phyloP scores from a whole-genome alignment of 768 basidiomycete genomes.

The Mycena floridula region DNA sequence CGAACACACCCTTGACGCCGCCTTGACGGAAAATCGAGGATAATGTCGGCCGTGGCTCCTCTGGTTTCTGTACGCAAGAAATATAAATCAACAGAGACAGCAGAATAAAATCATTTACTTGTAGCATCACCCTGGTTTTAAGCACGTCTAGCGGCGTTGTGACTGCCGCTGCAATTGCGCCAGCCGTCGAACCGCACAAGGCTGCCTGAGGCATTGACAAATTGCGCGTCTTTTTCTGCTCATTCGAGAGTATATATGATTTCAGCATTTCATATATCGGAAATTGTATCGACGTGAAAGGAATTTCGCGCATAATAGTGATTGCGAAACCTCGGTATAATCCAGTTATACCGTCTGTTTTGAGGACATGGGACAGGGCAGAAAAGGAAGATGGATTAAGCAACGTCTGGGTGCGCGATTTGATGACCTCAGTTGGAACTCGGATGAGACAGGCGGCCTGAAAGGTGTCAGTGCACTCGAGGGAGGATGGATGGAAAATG shows the following conservation, averaged over 20 bases:
- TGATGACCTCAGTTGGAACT: slow-evolving; percentile 95
- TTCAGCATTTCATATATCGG: slow-evolving; percentile 92
- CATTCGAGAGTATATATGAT: too few species aligned
- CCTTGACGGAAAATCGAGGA: slow-evolving; percentile 69
- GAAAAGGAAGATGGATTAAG: slow-evolving; percentile 50
- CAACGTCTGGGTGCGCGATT: slow-evolving; percentile 83
- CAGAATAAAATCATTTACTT: not conserved
- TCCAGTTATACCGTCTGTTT: slow-evolving; percentile 62
- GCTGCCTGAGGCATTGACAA: slow-evolving; percentile 82
- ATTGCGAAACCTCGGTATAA: slow-evolving; percentile 87
- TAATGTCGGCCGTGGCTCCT: too few species aligned
- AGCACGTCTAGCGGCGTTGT: slow-evolving; percentile 96
- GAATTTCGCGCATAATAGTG: slow-evolving; percentile 82
- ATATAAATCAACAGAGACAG: not conserved
- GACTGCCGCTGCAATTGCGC: slow-evolving; percentile 80
- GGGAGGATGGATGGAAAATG: slow-evolving; percentile 24
- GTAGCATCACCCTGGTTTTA: slow-evolving; percentile 88
- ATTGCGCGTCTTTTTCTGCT: too few species aligned
- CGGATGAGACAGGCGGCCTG: slow-evolving; percentile 88
- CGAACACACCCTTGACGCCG: slow-evolving; percentile 71
- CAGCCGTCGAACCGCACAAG: slow-evolving; percentile 84
- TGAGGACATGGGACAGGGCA: slow-evolving; percentile 49
- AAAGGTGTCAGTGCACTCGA: slow-evolving; percentile 7
- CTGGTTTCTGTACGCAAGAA: too few species aligned
- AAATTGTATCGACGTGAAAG: slow-evolving; percentile 94